Percentiles rank a stretch among this genome's conserved stretches.
Evolutionary conservation across 306 rosid species (phyloP).

Genomic region (Lagenaria siceraria): DNA sequence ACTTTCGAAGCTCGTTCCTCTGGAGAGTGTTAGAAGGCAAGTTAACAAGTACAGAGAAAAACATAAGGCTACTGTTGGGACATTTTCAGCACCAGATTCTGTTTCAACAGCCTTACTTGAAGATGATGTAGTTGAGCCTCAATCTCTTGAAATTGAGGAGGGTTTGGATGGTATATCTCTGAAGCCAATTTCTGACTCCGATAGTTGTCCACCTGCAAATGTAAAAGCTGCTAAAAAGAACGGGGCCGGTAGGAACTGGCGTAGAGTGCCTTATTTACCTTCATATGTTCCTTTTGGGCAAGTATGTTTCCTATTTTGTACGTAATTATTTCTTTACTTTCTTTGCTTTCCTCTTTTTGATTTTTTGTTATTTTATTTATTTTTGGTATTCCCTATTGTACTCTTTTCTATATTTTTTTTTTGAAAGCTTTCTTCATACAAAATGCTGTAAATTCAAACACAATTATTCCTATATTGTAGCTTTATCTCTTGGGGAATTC

Average conservation of each 20-base stretch:
- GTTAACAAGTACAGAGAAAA: constrained; percentile 40
- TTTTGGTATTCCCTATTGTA: neutral
- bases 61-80: constrained; percentile 25
- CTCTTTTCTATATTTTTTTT: neutral
- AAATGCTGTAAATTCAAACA: neutral
- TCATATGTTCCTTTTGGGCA: constrained; percentile 95
- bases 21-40: constrained; percentile 62
- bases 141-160: constrained; percentile 91
- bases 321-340: neutral
- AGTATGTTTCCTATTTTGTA: constrained; percentile 27
- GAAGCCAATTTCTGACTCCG: constrained; percentile 58
- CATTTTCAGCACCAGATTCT: constrained; percentile 38
- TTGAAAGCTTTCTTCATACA: neutral
- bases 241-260: constrained; percentile 57
- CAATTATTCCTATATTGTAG: constrained; percentile 31
- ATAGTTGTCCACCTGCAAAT: constrained; percentile 24
- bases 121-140: constrained; percentile 63
- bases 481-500: constrained; percentile 85
- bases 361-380: neutral
- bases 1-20: constrained; percentile 83
- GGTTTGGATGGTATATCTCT: constrained; percentile 88
- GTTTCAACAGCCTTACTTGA: constrained; percentile 38
- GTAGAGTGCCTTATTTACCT: constrained; percentile 78
- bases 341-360: neutral
- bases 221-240: constrained; percentile 38